Conservation (phyloP, 1,139 yeast genomes). For the Eremothecium coryli region DNA sequence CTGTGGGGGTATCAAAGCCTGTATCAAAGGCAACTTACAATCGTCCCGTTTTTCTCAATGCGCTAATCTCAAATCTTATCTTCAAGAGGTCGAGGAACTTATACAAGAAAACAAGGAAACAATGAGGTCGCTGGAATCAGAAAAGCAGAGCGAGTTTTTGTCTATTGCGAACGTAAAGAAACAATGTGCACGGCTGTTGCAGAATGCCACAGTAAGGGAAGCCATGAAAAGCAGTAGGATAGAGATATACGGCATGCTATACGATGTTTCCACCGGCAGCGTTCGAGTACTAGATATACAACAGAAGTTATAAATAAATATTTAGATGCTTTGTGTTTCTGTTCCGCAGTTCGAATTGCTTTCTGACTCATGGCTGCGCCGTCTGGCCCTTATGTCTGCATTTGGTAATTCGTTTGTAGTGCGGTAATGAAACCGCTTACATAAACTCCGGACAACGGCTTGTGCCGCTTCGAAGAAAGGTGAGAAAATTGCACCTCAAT, state of each 20-base stretch:
- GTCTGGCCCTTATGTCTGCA: too few relatives aligned
- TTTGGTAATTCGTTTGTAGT: too few relatives aligned
- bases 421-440: too few relatives aligned
- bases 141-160: slow-evolving; percentile 51
- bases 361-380: too few relatives aligned
- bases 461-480: too few relatives aligned
- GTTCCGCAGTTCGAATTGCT: too few relatives aligned
- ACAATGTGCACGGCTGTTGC: slow-evolving; percentile 43
- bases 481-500: too few relatives aligned
- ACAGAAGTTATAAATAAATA: too few relatives aligned
- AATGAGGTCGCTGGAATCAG: slow-evolving; percentile 33
- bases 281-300: too few relatives aligned
- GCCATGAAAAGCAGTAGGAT: slow-evolving; percentile 68
- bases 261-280: slow-evolving; percentile 77
- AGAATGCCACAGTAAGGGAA: slow-evolving; percentile 62
- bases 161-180: slow-evolving; percentile 73
- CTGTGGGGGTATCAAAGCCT: slow-evolving; percentile 94
- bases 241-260: slow-evolving; percentile 81
- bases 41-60: slow-evolving; percentile 49
- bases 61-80: slow-evolving; percentile 28
- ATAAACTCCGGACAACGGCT: too few relatives aligned
- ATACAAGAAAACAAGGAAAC: slow-evolving; percentile 29
- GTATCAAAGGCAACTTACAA: slow-evolving; percentile 47
- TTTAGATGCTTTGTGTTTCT: too few relatives aligned
- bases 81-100: slow-evolving; percentile 45